Evolutionary conservation across 1,139 yeast species (phyloP).

Genomic region (Yamadazyma atmosphaerica): DNA sequence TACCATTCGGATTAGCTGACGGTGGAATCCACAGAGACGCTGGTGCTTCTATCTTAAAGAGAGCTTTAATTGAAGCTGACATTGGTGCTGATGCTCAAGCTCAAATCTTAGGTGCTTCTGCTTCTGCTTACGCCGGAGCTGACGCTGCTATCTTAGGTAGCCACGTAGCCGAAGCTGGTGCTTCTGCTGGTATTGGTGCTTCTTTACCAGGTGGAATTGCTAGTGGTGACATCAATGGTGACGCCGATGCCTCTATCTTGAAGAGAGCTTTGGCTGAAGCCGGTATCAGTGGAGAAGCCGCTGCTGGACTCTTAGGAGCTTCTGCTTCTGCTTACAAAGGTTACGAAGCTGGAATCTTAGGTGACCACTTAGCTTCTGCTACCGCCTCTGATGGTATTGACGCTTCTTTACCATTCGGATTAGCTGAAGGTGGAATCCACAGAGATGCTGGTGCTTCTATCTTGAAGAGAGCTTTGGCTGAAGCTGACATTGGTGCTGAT

Average conservation of each 20-base stretch:
- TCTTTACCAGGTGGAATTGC: conserved; percentile 10
- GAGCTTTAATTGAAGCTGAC: conserved; percentile 6
- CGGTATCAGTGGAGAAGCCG: conserved; percentile 16
- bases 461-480: conserved; percentile 4
- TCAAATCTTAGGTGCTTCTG: conserved; percentile 4
- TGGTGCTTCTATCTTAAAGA: conserved; percentile 7
- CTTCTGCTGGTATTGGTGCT: conserved; percentile 12
- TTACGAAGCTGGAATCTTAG: conserved; percentile 9
- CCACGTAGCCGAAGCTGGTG: conserved; percentile 10
- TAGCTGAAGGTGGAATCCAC: conserved; percentile 3
- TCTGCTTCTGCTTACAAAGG: conserved; percentile 10
- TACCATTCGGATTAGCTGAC: conserved; percentile 6
- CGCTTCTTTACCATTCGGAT: conserved; percentile 9
- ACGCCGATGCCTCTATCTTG: conserved; percentile 12
- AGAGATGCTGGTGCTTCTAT: conserved; percentile 6
- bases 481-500: conserved; percentile 1
- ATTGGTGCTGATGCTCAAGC: conserved; percentile 5
- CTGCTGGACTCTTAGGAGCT: conserved; percentile 11
- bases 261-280: conserved; percentile 15
- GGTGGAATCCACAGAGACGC: conserved; percentile 7
- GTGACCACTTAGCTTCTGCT: conserved; percentile 14
- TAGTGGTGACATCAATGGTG: conserved; percentile 11
- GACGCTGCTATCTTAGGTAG: conserved; percentile 12
- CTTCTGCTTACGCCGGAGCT: conserved; percentile 4
- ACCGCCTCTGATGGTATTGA: conserved; percentile 9